Evolutionary conservation across 495 filamentous ascomycete species (phyloP), one percentile per base, ranked within the genome.

Genomic region (Penicillium paxilli): DNA sequence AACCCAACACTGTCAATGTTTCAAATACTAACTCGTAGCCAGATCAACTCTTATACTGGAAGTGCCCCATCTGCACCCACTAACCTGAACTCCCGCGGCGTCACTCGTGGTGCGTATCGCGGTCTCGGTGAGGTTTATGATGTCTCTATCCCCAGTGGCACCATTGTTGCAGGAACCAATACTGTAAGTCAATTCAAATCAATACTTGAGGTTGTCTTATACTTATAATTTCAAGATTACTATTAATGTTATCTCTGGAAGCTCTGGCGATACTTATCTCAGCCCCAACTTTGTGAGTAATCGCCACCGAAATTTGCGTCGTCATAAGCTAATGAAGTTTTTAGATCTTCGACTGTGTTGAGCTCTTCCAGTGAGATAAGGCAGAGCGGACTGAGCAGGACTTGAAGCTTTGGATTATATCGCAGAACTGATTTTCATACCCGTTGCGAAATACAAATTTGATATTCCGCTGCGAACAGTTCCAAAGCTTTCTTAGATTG

Each of bases 81-180:
- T 2, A 86, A 86, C 68, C 83, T 88, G 28, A 79, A 87, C 58
- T 81, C 76, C 10, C 76, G 85, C 1, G 85, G 85, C 14, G 78
- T 87, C 0, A 88, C 85, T 12, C 68, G 85, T 9, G 85, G 85
- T 0, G 82, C 83, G 1, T 88, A 87, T 52, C 69, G 83, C 0
- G 85, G 85, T 0, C 67, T 74, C 1, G 83, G 83, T 1, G 83
- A 88, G 52, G 75, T 85, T 1, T 88, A 87, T 54, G 74, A 79
- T 41, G 79, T 84, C 19, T 64, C 59, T 6, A 76, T 87, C 32
- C 78, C 83, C 0, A 57, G 75, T 3, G 80, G 81, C 0, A 81
- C 67, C n/a, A 73, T 88, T 41, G 75, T 83, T 8, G 69, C 62
- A 5, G 85, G 85, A 1, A 64, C 54, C 3, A 88, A 88, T 52